Conservation (phyloP, 306 rosid species). For the Citrullus amarus region DNA sequence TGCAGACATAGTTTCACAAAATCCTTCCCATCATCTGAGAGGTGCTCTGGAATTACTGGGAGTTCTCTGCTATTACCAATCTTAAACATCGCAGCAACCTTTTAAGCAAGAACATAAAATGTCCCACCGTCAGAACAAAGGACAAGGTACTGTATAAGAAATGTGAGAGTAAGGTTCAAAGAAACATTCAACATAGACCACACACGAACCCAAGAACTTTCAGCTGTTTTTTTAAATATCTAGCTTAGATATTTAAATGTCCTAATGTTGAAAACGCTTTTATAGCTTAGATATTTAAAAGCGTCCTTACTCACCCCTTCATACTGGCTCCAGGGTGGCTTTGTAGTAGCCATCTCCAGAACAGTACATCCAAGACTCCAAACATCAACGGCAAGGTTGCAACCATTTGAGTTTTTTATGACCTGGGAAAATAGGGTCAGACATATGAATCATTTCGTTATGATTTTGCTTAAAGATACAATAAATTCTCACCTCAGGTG, state of each 20-base stretch:
- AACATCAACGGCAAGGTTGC: slow-evolving; percentile 92
- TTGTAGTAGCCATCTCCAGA: slow-evolving; percentile 97
- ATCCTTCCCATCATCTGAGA: slow-evolving; percentile 79
- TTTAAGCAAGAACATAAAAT: slow-evolving; percentile 20
- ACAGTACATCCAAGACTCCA: slow-evolving; percentile 99
- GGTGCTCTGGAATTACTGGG: slow-evolving; percentile 65
- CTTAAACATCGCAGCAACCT: slow-evolving; percentile 97
- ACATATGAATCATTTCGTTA: slow-evolving; percentile 13
- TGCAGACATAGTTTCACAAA: slow-evolving; percentile 71
- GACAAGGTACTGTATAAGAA: not conserved
- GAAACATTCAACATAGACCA: not conserved
- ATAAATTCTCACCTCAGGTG: slow-evolving; percentile 70
- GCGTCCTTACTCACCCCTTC: slow-evolving; percentile 70
- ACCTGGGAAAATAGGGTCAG: slow-evolving; percentile 42
- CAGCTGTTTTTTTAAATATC: not conserved
- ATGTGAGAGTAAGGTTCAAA: not conserved
- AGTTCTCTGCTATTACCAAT: slow-evolving; percentile 72
- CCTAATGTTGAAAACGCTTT: not conserved
- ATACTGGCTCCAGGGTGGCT: slow-evolving; percentile 98
- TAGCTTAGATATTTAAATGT: not conserved
- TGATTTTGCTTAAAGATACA: slow-evolving; percentile 6
- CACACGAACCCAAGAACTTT: not conserved
- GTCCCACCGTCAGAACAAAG: slow-evolving; percentile 13
- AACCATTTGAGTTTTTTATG: slow-evolving; percentile 66
- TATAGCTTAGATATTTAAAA: not conserved